phyloP scores from a whole-genome alignment of 495 filamentous ascomycete genomes.

The Lophiostoma macrostomum region DNA sequence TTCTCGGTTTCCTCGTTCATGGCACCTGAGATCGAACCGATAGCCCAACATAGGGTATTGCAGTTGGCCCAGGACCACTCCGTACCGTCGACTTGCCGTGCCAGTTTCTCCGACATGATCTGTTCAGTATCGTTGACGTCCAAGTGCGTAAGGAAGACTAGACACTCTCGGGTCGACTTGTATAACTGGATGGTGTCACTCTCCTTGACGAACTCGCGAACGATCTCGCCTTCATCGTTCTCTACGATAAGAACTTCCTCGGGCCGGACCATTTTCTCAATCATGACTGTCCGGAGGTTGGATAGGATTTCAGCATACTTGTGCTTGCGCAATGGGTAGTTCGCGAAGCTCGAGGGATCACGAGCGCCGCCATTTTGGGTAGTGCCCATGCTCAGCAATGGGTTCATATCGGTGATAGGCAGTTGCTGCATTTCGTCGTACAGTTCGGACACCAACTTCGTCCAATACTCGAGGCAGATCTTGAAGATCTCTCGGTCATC shows the following conservation, averaged over 20 bases:
- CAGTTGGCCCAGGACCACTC: constrained; percentile 99
- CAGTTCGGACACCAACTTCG: constrained; percentile 94
- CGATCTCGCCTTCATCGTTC: constrained; percentile 98
- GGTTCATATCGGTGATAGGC: constrained; percentile 86
- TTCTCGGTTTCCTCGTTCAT: constrained; percentile 99
- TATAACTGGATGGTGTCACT: constrained; percentile 98
- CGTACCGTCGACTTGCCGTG: constrained; percentile 85
- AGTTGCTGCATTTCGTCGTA: constrained; percentile 98
- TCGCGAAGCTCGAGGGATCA: constrained; percentile 74
- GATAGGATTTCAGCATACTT: constrained; percentile 93
- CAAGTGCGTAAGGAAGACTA: constrained; percentile 96
- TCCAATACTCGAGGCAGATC: constrained; percentile 98
- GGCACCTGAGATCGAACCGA: constrained; percentile 94
- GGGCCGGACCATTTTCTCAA: constrained; percentile 97
- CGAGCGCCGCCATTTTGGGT: constrained; percentile 72
- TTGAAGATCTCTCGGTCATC: constrained; percentile 99
- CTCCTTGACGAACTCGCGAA: constrained; percentile 98
- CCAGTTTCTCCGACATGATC: constrained; percentile 98
- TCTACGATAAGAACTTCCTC: constrained; percentile 99
- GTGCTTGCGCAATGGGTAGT: constrained; percentile 92
- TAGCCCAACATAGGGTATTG: constrained; percentile 99
- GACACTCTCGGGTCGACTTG: constrained; percentile 95
- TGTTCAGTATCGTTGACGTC: constrained; percentile 96
- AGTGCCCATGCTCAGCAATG: constrained; percentile 73
- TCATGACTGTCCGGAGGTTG: constrained; percentile 95